Evolutionary conservation across 176 grass and related monocot species (phyloP), one percentile per base, ranked within the genome.

Genomic region (Oryza brachyantha): DNA sequence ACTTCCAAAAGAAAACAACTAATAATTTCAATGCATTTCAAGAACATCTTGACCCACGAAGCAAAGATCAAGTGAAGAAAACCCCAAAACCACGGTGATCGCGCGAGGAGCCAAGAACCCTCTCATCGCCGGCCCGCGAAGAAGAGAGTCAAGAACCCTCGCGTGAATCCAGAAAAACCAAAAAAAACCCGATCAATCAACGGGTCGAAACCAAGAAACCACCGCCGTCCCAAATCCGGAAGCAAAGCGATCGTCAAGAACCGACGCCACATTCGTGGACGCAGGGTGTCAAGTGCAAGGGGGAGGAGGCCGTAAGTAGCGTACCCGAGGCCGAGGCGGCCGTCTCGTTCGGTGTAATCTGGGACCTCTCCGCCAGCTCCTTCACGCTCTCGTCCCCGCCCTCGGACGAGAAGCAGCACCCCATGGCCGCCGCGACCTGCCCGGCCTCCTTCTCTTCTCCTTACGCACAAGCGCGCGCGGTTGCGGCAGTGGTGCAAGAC

Each of bases 351-450:
- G 38, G 39, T 3, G 69, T 40, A 75, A 74, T 83, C 75, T 79
- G 75, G 31, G 80, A 52, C 69, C 10, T 79, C 31, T 84, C 75
- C 13, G 52, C 9, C 31, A 69, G 7, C 24, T 50, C 81, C 24
- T 61, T 62, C 50, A 31, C 79, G 19, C 48, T 21, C 4, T 19
- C 21, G 37, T 48, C 39, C 3, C 72, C 65, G 31, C 76, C 70
- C 61, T 79, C 37, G 43, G 63, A 83, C 3, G 86, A 79, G 31
- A 39, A 38, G 81, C 68, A 88, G 75, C 17, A 19, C 32, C 86
- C 86, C 86, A 88, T 88, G 68, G 68, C 66, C 77, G 69, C 70
- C 61, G 9, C 8, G 34, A 21, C 19, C n/a, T n/a, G n/a, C n/a
- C n/a, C n/a, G n/a, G n/a, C n/a, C n/a, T n/a, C n/a, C n/a, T n/a